These are phyloP conservation scores for Cryptococcus sp. DNA, from an alignment of 1,284 basidiomycete species.

Conservation along the genomic window DNA sequence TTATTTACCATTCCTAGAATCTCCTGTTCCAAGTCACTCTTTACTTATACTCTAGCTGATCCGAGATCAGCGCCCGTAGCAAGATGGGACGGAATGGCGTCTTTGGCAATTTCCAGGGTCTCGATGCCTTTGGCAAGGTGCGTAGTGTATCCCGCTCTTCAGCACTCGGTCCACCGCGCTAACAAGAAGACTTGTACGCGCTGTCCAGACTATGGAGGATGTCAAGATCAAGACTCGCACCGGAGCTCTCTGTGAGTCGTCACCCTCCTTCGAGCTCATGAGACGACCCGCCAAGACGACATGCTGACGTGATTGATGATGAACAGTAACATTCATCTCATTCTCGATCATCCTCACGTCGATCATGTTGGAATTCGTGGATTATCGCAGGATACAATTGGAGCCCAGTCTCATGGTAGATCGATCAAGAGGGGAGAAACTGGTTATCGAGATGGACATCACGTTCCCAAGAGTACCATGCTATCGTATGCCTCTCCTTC, in stretches of 20 bases:
- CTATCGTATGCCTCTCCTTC: conserved; percentile 68
- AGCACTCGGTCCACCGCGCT: background rate
- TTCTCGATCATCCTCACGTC: conserved; percentile 89
- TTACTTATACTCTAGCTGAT: background rate
- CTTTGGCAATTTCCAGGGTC: conserved; percentile 54
- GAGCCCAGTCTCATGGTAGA: conserved; percentile 92
- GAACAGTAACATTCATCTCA: conserved; percentile 84
- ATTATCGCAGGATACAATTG: conserved; percentile 83
- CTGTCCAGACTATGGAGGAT: conserved; percentile 84
- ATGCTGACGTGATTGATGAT: conserved; percentile 5
- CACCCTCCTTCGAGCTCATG: background rate
- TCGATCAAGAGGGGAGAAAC: conserved; percentile 87
- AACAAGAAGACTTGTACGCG: conserved; percentile 13
- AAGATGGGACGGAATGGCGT: conserved; percentile 53
- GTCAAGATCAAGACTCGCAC: conserved; percentile 96
- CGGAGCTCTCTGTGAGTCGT: conserved; percentile 75
- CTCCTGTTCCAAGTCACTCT: background rate
- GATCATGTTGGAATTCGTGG: conserved; percentile 89
- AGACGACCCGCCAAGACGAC: background rate
- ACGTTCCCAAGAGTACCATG: conserved; percentile 97
- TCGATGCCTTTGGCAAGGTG: conserved; percentile 99
- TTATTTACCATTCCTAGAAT: too few relatives aligned
- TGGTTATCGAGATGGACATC: conserved; percentile 88
- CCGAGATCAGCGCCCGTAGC: background rate
- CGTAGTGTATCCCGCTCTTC: conserved; percentile 24